Evolutionary conservation across 2,329 filamentous ascomycete species (phyloP), one percentile per base, ranked within the genome.

Genomic region (Aspergillus pseudoterreus): DNA sequence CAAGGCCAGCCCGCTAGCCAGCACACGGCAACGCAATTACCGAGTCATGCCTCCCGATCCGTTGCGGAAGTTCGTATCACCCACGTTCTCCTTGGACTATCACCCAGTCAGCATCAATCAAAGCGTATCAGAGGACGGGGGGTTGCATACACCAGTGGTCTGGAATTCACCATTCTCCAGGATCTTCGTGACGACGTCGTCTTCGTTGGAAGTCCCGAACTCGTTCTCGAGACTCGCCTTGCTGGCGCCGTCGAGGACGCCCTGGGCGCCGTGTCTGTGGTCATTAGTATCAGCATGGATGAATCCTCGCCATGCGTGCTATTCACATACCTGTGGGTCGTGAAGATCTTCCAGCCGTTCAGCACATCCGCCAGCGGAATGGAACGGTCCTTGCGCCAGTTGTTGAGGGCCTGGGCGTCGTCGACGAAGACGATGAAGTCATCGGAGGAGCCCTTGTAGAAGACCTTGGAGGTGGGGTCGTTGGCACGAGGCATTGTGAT

Each of bases 331-430:
- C 86, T 88, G 78, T 95, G 88, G 33, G 91, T 95, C 41, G 87
- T 78, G 66, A 96, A 95, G 66, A 99, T 80, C 80, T 95, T 89
- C 80, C 90, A 97, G 6, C 87, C 81, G 52, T 86, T 90, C 50
- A 97, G 82, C 51, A 99, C 92, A 65, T 96, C 85, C 1, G 88
- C 82, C 44, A 97, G 76, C 35, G 94, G 88, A 27, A 94, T 77
- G 27, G 82, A 85, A 68, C 83, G 85, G 78, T 97, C 92, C 4
- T 70, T 76, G 78, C 85, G 84, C 92, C 92, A 97, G 72, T 92
- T 85, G 73, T 88, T 78, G 64, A 90, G 84, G 45, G 80, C 78
- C 54, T 88, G 69, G 14, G 74, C 44, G 51, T 68, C 67, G 19
- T 70, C 64, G 12, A 70, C 63, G 53, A 69, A 84, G 73, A 88